Base-by-base conservation (phyloP, 208 protist species). In the Leptomonas pyrrhocoris region DNA sequence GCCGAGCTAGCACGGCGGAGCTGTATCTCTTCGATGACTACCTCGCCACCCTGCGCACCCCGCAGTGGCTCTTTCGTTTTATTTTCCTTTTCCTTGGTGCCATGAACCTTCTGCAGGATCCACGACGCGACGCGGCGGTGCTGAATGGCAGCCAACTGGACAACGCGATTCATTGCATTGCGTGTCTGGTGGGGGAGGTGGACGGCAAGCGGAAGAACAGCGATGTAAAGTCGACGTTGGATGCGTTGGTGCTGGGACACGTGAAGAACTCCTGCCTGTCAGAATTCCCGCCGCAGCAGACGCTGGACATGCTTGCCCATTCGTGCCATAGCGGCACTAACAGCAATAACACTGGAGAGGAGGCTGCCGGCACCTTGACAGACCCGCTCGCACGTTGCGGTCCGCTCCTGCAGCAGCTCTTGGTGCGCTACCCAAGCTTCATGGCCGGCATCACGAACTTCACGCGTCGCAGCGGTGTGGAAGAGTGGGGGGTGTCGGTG, bases 61-160 rank as follows among this genome's bases (percentile, higher is more conserved):
- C 59, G 23, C 46, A 60, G 58, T 77, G 72, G 72, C 72, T 73
- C 49, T 72, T 73, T 38, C 55, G 57, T 21, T 54, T 62, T 15
- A 42, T 77, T 16, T 56, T 68, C 3, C 50, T 77, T 31, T 68
- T 77, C 46, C 72, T 77, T 21, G 72, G 72, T 25, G 64, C 64
- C n/a, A 56, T 77, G 25, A 42, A 72, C 34, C 53, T 77, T 9
- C 72, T 72, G 63, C 55, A 72, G 43, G 45, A 49, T 25, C 45
- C 28, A 28, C 13, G 53, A 5, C 51, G 54, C 34, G 54, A 53
- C 16, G 28, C 25, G 18, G 21, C 48, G 21, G 28, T 28, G 30
- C 48, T 66, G 40, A 74, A 40, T 28, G 58, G 46, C 4, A 23
- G 54, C 18, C 57, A 74, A 36, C 68, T 74, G 23, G 68, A 74